Base-by-base conservation (phyloP, 2,329 filamentous ascomycete species). In the Trichophyton simii region DNA sequence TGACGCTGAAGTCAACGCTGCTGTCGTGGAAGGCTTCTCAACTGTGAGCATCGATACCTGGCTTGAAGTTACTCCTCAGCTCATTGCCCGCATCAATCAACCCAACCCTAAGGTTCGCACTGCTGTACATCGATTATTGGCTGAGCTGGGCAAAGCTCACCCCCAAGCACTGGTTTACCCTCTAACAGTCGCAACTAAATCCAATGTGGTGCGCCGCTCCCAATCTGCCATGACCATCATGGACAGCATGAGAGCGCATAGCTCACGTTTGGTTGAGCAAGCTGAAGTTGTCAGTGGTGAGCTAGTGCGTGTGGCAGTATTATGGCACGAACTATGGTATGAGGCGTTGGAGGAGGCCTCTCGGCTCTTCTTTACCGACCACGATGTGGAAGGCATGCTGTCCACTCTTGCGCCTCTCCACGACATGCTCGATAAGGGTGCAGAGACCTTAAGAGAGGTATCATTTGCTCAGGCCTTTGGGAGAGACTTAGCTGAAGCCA, bases 241-340 rank as follows among this genome's bases (percentile, higher is more conserved):
- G 91, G 91, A 97, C 65, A 95, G 87, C 70, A 96, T 99, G 90
- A 87, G 91, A 44, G 88, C 92, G 67, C 95, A 99, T 72, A 97
- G 91, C 71, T 86, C 90, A 20, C 87, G 85, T 68, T 82, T 99
- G 41, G 94, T 99, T 7, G 89, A 96, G 66, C 94, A 99, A 74
- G 94, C 94, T 41, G 92, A 96, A 71, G 81, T 91, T 55, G 91
- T 99, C 67, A 97, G 92, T 72, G 88, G 94, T 70, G 95, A 99
- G 72, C 83, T 99, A 61, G 97, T 99, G 70, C 86, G 94, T 59
- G 95, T 99, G 63, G 94, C 94, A 15, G 92, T 99, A 1, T 76
- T 99, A 25, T 99, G 95, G 95, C 94, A 99, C 71, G 94, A 99
- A 70, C 88, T 95, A 66, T 99, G 94, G 94, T 94, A 99, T 67